Evolutionary conservation across 768 basidiomycete species (phyloP), one percentile per base, ranked within the genome.

Genomic region (Dentipellis sp.): DNA sequence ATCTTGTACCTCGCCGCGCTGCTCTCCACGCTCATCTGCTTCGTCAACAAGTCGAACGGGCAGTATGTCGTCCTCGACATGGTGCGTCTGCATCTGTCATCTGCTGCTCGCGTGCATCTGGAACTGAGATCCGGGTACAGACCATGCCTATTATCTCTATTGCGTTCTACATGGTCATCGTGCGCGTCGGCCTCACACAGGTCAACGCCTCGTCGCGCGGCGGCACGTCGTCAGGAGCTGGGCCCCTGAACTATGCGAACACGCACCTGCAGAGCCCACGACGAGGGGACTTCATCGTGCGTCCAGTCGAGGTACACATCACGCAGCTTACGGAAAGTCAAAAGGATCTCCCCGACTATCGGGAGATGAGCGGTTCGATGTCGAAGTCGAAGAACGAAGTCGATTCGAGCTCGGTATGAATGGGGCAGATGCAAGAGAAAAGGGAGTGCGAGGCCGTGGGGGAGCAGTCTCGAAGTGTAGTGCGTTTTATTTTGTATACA

Each of bases 161-260:
- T 22, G 55, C 64, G 16, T 66, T 66, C 54, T 66, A 61, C 54
- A 65, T 66, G 64, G 59, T 64, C 40, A 62, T 66, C 56, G 56
- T 66, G 45, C 62, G 62, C 11, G 58, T 62, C 40, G 63, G 64
- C 12, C 53, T 63, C 38, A 61, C 62, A 2, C 56, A 62, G 22
- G 34, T 57, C n/a, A 37, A 52, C 22, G 22, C 38, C 12, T 5
- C 53, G 29, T 45, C 40, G 51, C 37, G 9, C n/a, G 37, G 48
- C 1, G 48, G 22, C 21, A 12, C 8, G 35, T 14, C 35, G 8
- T 52, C 51, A 10, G 48, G 19, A 29, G 17, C 23, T 14, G 23
- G 14, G n/a, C 23, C 14, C 17, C 17, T 19, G 48, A 14, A n/a
- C 9, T 14, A n/a, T 14, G 23, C 14, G 7, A 9, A 29, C 48